Base-by-base conservation (phyloP, 352 stramenopile genomes). In the Phytophthora pluvialis region DNA sequence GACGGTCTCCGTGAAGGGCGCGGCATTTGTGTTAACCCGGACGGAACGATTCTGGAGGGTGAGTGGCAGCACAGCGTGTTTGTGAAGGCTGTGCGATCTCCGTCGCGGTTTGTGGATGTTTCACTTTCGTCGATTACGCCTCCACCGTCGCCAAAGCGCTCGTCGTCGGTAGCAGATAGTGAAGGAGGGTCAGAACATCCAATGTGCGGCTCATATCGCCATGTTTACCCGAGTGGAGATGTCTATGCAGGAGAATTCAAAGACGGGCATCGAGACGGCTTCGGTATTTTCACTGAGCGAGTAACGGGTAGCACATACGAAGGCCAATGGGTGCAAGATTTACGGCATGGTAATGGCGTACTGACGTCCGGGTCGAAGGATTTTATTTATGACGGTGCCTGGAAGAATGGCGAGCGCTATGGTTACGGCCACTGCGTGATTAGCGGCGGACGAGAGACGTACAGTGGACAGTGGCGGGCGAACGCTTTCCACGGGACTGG, bases 321-420 rank as follows among this genome's bases (percentile, higher is more conserved):
- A 55, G 87, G 87, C 5, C 70, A 89, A 16, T 95, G 87, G 87
- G 43, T 67, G 7, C 60, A 71, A 26, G 78, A 93, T 62, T 18
- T 75, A 10, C 80, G 83, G 3, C 81, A 93, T 25, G 87, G 87
- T 28, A 86, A 53, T 43, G 84, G 84, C 1, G 72, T 93, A 12
- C 43, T 93, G 10, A 94, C 80, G 0, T 91, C 81, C 0, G 87
- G 83, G 0, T 80, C 79, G 18, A 88, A 89, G 40, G 81, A 91
- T 50, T 95, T 93, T 49, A 86, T 95, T 49, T 95, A 91, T 61
- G 86, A 95, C 45, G 86, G 86, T n/a, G 57, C 75, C 11, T 95
- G 86, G 86, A 66, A 77, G 2, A 55, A 76, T 11, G 80, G 90
- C 25, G 48, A 80, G n/a, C 83, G 86, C 4, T 72, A 51, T 25